Base-by-base conservation (phyloP, 169 alveolate genomes). In the Eimeria falciformis region DNA sequence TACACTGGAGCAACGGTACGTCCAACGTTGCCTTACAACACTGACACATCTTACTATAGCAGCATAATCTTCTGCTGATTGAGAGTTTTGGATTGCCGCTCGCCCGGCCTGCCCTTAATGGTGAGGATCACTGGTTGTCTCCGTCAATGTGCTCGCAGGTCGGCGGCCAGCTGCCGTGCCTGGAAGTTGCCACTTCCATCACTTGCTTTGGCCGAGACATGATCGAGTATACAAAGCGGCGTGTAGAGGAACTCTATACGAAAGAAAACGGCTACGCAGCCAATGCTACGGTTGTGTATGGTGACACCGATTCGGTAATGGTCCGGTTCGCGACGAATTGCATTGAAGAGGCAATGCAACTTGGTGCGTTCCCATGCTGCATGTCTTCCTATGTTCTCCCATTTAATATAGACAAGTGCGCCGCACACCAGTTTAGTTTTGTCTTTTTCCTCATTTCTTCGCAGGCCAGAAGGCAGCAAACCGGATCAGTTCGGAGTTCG, bases 221-320 rank as follows among this genome's bases (percentile, higher is more conserved):
- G 99, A 99, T 99, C 47, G 87, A 77, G 18, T 71, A 68, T 21
- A 62, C 93, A 5, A 96, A 88, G 87, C 91, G 82, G 96, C 98
- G 18, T 95, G 96, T 95, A 94, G 92, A 83, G 66, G 77, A 45
- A 27, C 37, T 37, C 23, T 83, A 73, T 56, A 58, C 89, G 68
- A 77, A 9, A 27, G 86, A 50, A 6, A 98, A 98, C 95, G 99
- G 99, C 69, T 98, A 96, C 95, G 94, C 95, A 43, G 91, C 91
- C 92, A 98, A 99, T 93, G 97, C 99, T 4, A 93, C 95, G 37
- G 99, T 98, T 45, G 97, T 98, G 23, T 99, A 99, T 94, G 99
- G 99, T 14, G 99, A 99, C 94, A 99, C 99, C 21, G 99, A 99
- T 95, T 98, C 99, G n/a, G 99, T 99, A 7, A 98, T 99, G 99